Base-by-base conservation (phyloP, 2,329 filamentous ascomycete species). In the Aspergillus ruber region DNA sequence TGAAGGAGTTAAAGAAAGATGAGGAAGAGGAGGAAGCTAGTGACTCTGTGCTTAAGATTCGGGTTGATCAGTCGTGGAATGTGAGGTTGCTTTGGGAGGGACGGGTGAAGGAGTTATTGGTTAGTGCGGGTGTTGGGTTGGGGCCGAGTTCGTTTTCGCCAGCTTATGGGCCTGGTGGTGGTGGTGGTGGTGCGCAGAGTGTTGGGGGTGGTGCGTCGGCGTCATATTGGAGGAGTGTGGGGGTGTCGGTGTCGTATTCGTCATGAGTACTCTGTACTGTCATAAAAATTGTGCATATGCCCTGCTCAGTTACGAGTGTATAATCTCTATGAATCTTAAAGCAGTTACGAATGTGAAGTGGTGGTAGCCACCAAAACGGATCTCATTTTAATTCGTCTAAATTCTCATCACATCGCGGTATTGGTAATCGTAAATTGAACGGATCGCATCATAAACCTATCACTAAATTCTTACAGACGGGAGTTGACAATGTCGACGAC, bases 51-150 rank as follows among this genome's bases (percentile, higher is more conserved):
- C 71, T 98, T 55, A 98, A 97, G 70, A 86, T 90, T 40, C 81
- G 88, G 43, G 76, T 97, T 45, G 90, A 96, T 64, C 90, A 96
- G 72, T 86, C 90, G 56, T 84, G 89, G 72, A 84, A 85, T 54
- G 82, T 96, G 46, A 88, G 90, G 1, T 67, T 97, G 44, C 71
- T 97, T 18, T 98, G 93, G 91, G 91, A 97, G 66, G 90, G 91
- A 2, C 80, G 90, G 46, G 81, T 94, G 50, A 95, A 97, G 73
- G 91, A 95, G 56, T 73, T 98, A 50, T 77, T 98, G 48, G 94
- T 97, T 65, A 95, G 89, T 58, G 77, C 95, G 38, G 93, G 93
- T 8, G 88, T 89, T 48, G 88, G 83, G 44, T 82, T 98, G 47
- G 90, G 95, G 63, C 76, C 72, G 9, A 62, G 64, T 17, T 65